Percentiles rank a stretch among this genome's conserved stretches.
Evolutionary conservation across 495 filamentous ascomycete genomes (phyloP).

Genomic region (Lophiostoma macrostomum): DNA sequence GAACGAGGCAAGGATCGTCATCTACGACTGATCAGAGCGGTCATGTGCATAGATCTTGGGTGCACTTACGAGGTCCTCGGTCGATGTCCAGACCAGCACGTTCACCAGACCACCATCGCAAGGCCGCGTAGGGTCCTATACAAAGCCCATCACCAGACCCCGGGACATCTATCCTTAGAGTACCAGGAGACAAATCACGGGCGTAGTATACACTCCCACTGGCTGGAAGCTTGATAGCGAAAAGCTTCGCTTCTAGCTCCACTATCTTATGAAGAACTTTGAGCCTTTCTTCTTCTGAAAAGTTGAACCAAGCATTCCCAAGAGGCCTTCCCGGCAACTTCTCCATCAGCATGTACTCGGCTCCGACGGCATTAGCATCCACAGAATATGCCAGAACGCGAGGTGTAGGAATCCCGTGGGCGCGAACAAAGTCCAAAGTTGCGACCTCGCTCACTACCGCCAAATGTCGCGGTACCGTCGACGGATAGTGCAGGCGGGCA

Average conservation of each 20-base stretch:
- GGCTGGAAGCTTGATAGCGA: conserved; percentile 38
- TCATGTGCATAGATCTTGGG: not conserved
- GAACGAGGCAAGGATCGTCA: conserved; percentile 11
- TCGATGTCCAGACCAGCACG: conserved; percentile 16
- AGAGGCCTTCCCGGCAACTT: conserved; percentile 21
- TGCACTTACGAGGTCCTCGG: conserved; percentile 19
- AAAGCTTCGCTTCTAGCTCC: conserved; percentile 42
- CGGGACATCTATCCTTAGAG: conserved; percentile 9
- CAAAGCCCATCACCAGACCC: conserved; percentile 18
- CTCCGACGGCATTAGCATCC: conserved; percentile 17
- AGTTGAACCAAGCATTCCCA: conserved; percentile 37
- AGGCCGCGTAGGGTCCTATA: conserved; percentile 15
- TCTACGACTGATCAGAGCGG: conserved; percentile 11
- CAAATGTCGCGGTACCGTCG: conserved; percentile 34
- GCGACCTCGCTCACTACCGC: conserved; percentile 50
- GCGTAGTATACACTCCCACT: conserved; percentile 46
- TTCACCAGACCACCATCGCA: conserved; percentile 20
- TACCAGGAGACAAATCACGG: conserved; percentile 27
- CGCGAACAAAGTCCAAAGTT: conserved; percentile 44
- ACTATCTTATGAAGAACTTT: conserved; percentile 44
- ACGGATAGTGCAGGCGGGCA: conserved; percentile 20
- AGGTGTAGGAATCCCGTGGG: conserved; percentile 39
- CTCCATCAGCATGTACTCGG: conserved; percentile 35
- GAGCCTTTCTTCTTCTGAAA: conserved; percentile 42
- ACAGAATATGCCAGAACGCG: conserved; percentile 19